Base-by-base conservation (phyloP, 2,329 filamentous ascomycete genomes). In the Sphaerulina musiva region DNA sequence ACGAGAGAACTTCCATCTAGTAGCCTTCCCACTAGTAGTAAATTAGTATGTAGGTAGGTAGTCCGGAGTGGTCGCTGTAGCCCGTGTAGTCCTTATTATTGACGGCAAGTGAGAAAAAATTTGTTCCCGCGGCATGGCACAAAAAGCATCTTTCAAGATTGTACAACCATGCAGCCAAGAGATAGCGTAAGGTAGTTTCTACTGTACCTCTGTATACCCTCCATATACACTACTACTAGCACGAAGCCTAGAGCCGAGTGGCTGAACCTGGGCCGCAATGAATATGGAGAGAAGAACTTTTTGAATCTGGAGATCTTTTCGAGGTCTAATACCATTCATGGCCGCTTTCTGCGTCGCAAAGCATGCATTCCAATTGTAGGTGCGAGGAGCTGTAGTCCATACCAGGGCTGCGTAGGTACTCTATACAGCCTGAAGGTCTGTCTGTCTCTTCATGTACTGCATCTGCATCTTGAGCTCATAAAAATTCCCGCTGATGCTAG, bases 121-220 rank as follows among this genome's bases (percentile, higher is more conserved):
- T 23, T 14, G 31, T 8, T 6, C 20, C 39, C 41, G 48, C 48
- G 48, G 48, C 48, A 51, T 32, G 36, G 42, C n/a, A 43, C 42
- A 17, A 17, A 8, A 40, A 17, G 40, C 20, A 14, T 43, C 40
- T 29, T n/a, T 29, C 14, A 17, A 17, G 14, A 17, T 17, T 17
- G 14, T 17, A 42, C 38, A 5, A 44, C 14, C 3, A 20, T 44
- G 40, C 31, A 39, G 32, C 48, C 48, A 42, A 50, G 40, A 50
- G 48, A 43, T 50, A 50, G 48, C 48, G 48, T 50, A 50, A 6
- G 14, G 14, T 17, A 17, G 14, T 17, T 20, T 50, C 39, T 14
- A 42, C n/a, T 50, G 26, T 26, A 26, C 26, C 26, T 26, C 26
- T 26, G 4, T 26, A 26, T 17, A 17, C 14, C 14, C 4, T 26